These are phyloP conservation scores for Mimosa bimucronata DNA, from an alignment of 306 rosid species.

Conservation along the genomic window DNA sequence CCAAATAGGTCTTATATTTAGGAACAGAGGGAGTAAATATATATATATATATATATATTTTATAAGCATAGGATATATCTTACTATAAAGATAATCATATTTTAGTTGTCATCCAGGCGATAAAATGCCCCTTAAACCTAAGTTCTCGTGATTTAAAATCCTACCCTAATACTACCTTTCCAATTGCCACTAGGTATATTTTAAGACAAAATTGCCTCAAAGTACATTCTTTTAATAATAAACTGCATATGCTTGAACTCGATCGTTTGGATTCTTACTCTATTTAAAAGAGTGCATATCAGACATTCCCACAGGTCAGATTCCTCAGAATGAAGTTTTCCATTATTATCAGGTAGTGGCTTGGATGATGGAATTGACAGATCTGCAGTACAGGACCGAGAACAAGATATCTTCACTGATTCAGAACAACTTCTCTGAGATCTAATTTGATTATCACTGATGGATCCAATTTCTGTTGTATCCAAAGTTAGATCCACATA, in stretches of 20 bases:
- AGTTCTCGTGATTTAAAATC: background rate
- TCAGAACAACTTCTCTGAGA: constrained; percentile 39
- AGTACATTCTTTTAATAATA: background rate
- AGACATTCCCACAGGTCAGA: constrained; percentile 73
- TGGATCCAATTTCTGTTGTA: constrained; percentile 33
- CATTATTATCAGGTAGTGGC: constrained; percentile 31
- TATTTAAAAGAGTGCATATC: constrained; percentile 82
- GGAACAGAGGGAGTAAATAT: no score
- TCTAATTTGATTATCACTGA: constrained; percentile 27
- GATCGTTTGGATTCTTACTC: constrained; percentile 51
- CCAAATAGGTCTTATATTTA: no score
- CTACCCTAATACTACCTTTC: background rate
- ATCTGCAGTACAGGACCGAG: constrained; percentile 43
- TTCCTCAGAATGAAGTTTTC: constrained; percentile 45
- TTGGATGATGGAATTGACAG: constrained; percentile 39
- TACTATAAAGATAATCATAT: background rate
- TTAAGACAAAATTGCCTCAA: background rate
- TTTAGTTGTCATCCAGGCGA: background rate
- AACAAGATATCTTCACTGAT: constrained; percentile 37
- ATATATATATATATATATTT: background rate
- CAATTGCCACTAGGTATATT: background rate
- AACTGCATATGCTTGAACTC: constrained; percentile 19
- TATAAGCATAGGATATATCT: background rate
- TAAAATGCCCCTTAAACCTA: background rate
- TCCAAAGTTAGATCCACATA: constrained; percentile 55